Conservation (phyloP, 176 grass and related monocot species). For the Aegilops longissima region DNA sequence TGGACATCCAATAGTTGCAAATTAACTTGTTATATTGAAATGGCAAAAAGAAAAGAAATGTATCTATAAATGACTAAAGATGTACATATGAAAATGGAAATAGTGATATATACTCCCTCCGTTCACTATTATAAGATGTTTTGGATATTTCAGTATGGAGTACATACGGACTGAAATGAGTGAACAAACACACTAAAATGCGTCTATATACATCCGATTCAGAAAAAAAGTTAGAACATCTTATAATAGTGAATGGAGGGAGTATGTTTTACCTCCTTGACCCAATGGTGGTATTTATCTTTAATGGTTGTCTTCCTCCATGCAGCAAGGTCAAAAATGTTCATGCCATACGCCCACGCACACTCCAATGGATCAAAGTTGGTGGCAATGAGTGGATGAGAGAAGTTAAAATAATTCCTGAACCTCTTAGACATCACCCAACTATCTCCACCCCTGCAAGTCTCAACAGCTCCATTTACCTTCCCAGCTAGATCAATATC, state of each 20-base stretch:
- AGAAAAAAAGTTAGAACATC: too few species aligned
- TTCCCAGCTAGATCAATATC: constrained; percentile 87
- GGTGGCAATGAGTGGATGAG: constrained; percentile 76
- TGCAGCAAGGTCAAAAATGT: constrained; percentile 81
- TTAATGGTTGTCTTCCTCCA: constrained; percentile 92
- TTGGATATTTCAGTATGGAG: too few species aligned
- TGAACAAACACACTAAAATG: too few species aligned
- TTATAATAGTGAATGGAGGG: too few species aligned
- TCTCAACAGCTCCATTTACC: constrained; percentile 97
- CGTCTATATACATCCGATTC: too few species aligned
- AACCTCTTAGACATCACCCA: constrained; percentile 97
- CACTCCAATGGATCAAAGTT: constrained; percentile 85
- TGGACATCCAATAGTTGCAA: neutral
- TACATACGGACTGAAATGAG: too few species aligned
- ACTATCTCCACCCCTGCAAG: constrained; percentile 77
- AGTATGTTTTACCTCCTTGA: constrained; percentile 71
- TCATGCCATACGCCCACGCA: constrained; percentile 99
- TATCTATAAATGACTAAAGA: neutral
- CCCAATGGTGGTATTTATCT: constrained; percentile 93
- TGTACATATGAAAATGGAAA: neutral
- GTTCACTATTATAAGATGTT: too few species aligned
- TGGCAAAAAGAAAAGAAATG: constrained; percentile 12
- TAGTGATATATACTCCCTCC: neutral
- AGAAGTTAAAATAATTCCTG: constrained; percentile 98
- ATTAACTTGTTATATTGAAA: neutral